Evolutionary conservation across 2,329 filamentous ascomycete species (phyloP).

Genomic region (Tolypocladium cylindrosporum): DNA sequence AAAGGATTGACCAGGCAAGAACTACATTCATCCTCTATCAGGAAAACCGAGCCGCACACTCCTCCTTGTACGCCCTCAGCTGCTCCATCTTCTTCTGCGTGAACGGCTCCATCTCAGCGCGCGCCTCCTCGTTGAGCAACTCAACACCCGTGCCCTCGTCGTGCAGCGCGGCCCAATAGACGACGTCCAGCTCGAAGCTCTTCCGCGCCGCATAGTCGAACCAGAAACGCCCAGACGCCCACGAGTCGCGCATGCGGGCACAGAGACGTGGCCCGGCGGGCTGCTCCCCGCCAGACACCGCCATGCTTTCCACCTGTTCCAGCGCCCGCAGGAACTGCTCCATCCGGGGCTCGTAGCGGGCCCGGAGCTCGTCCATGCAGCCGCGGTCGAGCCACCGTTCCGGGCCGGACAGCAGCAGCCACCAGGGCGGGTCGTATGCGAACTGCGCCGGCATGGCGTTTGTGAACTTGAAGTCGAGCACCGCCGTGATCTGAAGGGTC

Average conservation of each 20-base stretch:
- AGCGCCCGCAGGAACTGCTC: background rate
- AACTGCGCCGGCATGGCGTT: constrained; percentile 29
- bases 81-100: too few species aligned
- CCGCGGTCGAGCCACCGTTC: background rate
- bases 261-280: background rate
- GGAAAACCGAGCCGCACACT: too few species aligned
- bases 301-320: background rate
- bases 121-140: too few species aligned
- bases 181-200: too few species aligned
- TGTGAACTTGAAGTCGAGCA: constrained; percentile 30
- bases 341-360: background rate
- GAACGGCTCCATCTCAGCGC: too few species aligned
- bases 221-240: background rate
- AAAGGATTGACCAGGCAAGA: too few species aligned
- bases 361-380: background rate
- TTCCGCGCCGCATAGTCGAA: background rate
- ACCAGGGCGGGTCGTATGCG: constrained; percentile 26
- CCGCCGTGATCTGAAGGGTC: constrained; percentile 22
- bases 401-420: constrained; percentile 17
- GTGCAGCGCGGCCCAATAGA: too few species aligned
- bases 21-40: too few species aligned
- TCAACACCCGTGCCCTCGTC: too few species aligned
- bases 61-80: too few species aligned
- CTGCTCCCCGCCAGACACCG: too few species aligned
- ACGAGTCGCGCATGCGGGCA: background rate